These are phyloP conservation scores for Sugiyamaella lignohabitans DNA, from an alignment of 805 yeast species.

Conservation along the genomic window DNA sequence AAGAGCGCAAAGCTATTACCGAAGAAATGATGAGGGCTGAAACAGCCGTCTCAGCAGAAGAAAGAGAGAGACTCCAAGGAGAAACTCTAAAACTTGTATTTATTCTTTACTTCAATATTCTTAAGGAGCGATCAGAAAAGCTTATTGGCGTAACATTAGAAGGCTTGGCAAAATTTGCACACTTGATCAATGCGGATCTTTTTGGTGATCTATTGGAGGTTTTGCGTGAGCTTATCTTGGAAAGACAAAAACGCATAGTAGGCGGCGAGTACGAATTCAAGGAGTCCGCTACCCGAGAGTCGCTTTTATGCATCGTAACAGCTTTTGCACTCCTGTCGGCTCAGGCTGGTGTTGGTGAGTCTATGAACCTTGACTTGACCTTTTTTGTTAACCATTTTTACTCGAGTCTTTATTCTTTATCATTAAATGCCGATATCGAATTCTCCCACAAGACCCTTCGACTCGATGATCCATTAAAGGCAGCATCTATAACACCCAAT, in stretches of 20 bases:
- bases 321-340: slow-evolving; percentile 80
- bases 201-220: slow-evolving; percentile 91
- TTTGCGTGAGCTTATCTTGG: slow-evolving; percentile 68
- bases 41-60: slow-evolving; percentile 77
- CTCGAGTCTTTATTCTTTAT: slow-evolving; percentile 55
- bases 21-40: slow-evolving; percentile 86
- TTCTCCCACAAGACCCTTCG: slow-evolving; percentile 76
- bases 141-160: slow-evolving; percentile 84
- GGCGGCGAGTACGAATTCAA: slow-evolving; percentile 43
- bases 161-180: slow-evolving; percentile 86
- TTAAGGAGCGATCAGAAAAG: slow-evolving; percentile 55
- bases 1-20: slow-evolving; percentile 81
- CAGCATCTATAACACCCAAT: slow-evolving; percentile 16
- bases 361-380: slow-evolving; percentile 74
- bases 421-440: slow-evolving; percentile 79
- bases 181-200: slow-evolving; percentile 84
- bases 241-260: slow-evolving; percentile 35
- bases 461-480: slow-evolving; percentile 64
- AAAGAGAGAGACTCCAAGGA: slow-evolving; percentile 78
- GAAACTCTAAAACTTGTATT: slow-evolving; percentile 71
- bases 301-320: slow-evolving; percentile 77
- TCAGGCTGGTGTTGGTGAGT: slow-evolving; percentile 50
- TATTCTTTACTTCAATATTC: slow-evolving; percentile 67
- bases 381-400: slow-evolving; percentile 74
- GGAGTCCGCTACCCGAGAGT: slow-evolving; percentile 45